These are phyloP conservation scores for Phyllosticta citriasiana DNA, from an alignment of 2,329 filamentous ascomycete genomes.

Conservation along the genomic window DNA sequence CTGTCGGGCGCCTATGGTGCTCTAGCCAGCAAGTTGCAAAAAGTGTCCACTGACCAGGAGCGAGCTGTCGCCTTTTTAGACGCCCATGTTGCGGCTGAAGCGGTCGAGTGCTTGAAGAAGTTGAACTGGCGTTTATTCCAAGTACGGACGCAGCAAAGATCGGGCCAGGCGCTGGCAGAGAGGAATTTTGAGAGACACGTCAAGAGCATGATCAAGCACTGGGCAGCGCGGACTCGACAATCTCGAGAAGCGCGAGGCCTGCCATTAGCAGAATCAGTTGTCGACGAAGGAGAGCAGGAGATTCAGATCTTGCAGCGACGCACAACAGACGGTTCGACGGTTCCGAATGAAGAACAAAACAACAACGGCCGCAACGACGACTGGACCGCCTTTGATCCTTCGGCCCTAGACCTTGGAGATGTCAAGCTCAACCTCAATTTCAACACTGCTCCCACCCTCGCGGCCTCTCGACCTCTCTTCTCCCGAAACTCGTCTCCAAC, in stretches of 20 bases:
- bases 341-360: neutral
- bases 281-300: slow-evolving; percentile 10
- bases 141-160: slow-evolving; percentile 40
- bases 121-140: slow-evolving; percentile 51
- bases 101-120: slow-evolving; percentile 41
- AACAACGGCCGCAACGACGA: slow-evolving; percentile 24
- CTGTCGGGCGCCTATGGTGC: slow-evolving; percentile 18
- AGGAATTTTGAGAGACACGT: slow-evolving; percentile 46
- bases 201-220: slow-evolving; percentile 45
- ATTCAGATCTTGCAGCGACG: neutral
- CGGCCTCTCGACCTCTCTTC: neutral
- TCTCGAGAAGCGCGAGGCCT: slow-evolving; percentile 15
- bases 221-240: slow-evolving; percentile 37
- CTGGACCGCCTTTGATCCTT: slow-evolving; percentile 30
- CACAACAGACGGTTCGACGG: neutral
- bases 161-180: slow-evolving; percentile 42
- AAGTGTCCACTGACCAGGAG: slow-evolving; percentile 24
- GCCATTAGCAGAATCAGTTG: slow-evolving; percentile 8
- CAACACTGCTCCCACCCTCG: slow-evolving; percentile 8
- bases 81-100: slow-evolving; percentile 37
- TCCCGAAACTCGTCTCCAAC: slow-evolving; percentile 12
- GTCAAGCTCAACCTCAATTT: slow-evolving; percentile 12
- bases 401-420: slow-evolving; percentile 18
- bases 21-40: slow-evolving; percentile 18
- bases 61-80: slow-evolving; percentile 35